Evolutionary conservation across 306 rosid species (phyloP).

Genomic region (Ochetophila trinervis): DNA sequence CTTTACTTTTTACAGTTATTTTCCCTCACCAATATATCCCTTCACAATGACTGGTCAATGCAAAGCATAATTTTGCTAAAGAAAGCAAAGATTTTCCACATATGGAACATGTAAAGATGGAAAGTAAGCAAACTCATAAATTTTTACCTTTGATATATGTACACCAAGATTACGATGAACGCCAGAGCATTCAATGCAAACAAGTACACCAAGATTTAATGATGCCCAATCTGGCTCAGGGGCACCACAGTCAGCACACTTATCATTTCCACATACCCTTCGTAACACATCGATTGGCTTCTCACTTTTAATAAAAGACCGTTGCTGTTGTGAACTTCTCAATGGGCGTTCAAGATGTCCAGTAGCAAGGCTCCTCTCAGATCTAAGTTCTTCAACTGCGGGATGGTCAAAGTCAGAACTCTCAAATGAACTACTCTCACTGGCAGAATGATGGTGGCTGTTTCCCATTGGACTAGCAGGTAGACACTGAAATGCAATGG

Average conservation of each 20-base stretch:
- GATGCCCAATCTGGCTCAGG: constrained; percentile 99
- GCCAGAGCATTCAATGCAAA: constrained; percentile 98
- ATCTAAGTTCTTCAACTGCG: constrained; percentile 65
- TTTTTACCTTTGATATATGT: constrained; percentile 91
- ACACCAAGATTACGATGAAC: constrained; percentile 99
- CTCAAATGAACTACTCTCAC: constrained; percentile 98
- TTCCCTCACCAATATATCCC: not conserved
- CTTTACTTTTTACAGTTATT: not conserved
- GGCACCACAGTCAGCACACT: constrained; percentile 96
- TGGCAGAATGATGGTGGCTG: constrained; percentile 80
- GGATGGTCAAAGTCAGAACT: constrained; percentile 95
- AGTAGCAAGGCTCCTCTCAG: constrained; percentile 62
- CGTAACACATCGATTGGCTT: constrained; percentile 90
- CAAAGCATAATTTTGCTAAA: not conserved
- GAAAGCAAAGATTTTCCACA: constrained; percentile 2
- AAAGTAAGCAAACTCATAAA: constrained; percentile 2
- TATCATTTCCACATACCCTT: constrained; percentile 88
- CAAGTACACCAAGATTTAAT: constrained; percentile 96
- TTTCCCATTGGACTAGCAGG: constrained; percentile 96
- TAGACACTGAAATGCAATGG: constrained; percentile 59
- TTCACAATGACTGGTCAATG: not conserved
- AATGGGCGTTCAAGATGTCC: constrained; percentile 64
- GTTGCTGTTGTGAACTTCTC: constrained; percentile 73
- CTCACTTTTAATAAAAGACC: constrained; percentile 70
- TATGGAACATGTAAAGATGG: constrained; percentile 5